Evolutionary conservation across 2,329 filamentous ascomycete species (phyloP).

Genomic region (Chaetothyriales sp.): DNA sequence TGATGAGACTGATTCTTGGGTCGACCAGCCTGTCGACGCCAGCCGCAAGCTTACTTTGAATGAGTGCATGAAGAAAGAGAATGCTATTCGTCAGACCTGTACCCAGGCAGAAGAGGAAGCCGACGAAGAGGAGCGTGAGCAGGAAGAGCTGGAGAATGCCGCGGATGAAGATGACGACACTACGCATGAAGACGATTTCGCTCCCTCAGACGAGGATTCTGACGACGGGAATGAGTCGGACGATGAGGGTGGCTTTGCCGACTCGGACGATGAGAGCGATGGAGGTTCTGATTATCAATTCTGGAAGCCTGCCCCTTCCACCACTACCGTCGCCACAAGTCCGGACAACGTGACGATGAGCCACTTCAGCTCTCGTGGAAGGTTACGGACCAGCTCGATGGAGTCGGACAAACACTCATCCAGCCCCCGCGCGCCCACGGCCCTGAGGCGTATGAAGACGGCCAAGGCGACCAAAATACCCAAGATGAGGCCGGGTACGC

Average conservation of each 20-base stretch:
- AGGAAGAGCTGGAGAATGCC: constrained; percentile 37
- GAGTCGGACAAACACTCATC: constrained; percentile 28
- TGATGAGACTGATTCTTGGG: constrained; percentile 81
- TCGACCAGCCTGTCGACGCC: constrained; percentile 53
- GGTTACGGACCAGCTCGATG: constrained; percentile 39
- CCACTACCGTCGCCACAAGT: constrained; percentile 37
- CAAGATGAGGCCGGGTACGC: constrained; percentile 53
- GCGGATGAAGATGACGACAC: constrained; percentile 47
- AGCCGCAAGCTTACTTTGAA: constrained; percentile 67
- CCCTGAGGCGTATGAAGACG: constrained; percentile 19
- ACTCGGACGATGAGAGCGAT: constrained; percentile 55
- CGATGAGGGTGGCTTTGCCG: constrained; percentile 58
- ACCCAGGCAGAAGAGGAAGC: constrained; percentile 88
- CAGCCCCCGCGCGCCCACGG: constrained; percentile 9
- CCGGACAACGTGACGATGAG: constrained; percentile 37
- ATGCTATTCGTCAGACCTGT: constrained; percentile 68
- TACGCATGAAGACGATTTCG: constrained; percentile 53
- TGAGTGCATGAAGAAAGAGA: constrained; percentile 83
- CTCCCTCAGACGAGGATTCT: constrained; percentile 39
- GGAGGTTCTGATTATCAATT: constrained; percentile 51
- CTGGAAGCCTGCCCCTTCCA: constrained; percentile 39
- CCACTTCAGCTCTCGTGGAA: constrained; percentile 31
- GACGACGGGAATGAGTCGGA: constrained; percentile 70
- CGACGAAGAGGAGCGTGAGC: constrained; percentile 53
- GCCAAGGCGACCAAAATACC: constrained; percentile 16